These are phyloP conservation scores for Entrophospora sp. DNA, from an alignment of 192 early-diverging fungal genomes.

Conservation along the genomic window DNA sequence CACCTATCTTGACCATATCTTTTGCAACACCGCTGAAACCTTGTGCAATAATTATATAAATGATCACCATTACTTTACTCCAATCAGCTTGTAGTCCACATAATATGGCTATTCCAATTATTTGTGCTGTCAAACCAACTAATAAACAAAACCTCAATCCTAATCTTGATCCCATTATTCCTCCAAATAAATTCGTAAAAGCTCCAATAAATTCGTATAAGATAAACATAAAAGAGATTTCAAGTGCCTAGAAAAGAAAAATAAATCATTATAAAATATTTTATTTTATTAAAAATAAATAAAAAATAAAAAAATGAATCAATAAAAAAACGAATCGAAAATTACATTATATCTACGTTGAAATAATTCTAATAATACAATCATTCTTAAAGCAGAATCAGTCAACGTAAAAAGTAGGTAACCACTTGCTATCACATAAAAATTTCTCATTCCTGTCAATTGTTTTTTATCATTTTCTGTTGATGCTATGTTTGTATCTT, in stretches of 20 bases:
- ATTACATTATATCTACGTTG: constrained; percentile 21
- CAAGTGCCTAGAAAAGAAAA: constrained; percentile 10
- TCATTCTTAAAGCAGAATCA: constrained; percentile 36
- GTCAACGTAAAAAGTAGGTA: constrained; percentile 33
- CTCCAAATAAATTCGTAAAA: constrained; percentile 36
- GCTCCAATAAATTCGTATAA: too few species aligned
- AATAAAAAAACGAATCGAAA: too few species aligned
- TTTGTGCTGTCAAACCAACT: constrained; percentile 25
- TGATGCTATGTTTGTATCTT: too few species aligned
- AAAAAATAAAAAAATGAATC: too few species aligned
- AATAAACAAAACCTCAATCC: constrained; percentile 32
- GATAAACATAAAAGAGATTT: too few species aligned
- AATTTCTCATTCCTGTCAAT: constrained; percentile 14
- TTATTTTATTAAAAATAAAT: too few species aligned
- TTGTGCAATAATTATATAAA: constrained; percentile 32
- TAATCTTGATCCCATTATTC: constrained; percentile 30
- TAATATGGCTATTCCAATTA: constrained; percentile 35
- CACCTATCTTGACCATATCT: constrained; percentile 40
- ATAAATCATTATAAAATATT: neutral
- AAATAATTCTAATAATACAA: constrained; percentile 32
- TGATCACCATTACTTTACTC: constrained; percentile 24
- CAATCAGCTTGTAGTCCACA: constrained; percentile 25
- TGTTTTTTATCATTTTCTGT: too few species aligned
- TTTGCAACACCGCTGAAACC: constrained; percentile 36
- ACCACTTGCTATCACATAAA: constrained; percentile 20